Percentiles rank a stretch among this genome's conserved stretches.
These are phyloP conservation scores for Butyriboletus loyo DNA, from an alignment of 768 basidiomycete species.

Conservation along the genomic window DNA sequence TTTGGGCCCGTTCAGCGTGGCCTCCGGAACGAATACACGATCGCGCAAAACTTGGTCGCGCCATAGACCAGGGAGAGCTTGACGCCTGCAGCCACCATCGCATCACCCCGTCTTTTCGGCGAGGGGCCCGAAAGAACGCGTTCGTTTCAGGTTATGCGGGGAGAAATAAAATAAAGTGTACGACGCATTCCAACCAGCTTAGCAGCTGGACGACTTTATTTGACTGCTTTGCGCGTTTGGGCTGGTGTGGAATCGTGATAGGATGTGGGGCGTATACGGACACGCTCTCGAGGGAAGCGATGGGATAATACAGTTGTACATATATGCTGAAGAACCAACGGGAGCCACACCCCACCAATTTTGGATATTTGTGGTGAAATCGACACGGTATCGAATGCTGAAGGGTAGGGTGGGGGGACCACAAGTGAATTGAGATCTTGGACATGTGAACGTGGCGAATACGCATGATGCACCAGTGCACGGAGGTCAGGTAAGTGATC, in stretches of 20 bases:
- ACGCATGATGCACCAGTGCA: constrained; percentile 36
- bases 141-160: neutral
- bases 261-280: constrained; percentile 21
- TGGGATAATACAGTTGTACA: constrained; percentile 15
- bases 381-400: no score
- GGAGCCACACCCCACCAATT: constrained; percentile 15
- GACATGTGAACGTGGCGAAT: neutral
- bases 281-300: constrained; percentile 11
- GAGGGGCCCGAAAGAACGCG: constrained; percentile 21
- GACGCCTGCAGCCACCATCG: constrained; percentile 34
- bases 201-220: constrained; percentile 20
- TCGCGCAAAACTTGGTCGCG: constrained; percentile 35
- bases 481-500: constrained; percentile 28
- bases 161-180: constrained; percentile 1
- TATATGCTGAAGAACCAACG: constrained; percentile 21
- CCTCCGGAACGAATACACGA: constrained; percentile 11
- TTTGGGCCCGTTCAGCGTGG: constrained; percentile 24
- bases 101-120: constrained; percentile 36
- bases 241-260: constrained; percentile 7
- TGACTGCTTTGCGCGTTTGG: constrained; percentile 19
- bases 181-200: constrained; percentile 17
- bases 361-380: constrained; percentile 1
- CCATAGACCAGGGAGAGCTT: constrained; percentile 35
- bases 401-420: no score
- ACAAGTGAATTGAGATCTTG: neutral